These are phyloP conservation scores for Neoarthrinium moseri DNA, from an alignment of 2,329 filamentous ascomycete species.

Conservation along the genomic window DNA sequence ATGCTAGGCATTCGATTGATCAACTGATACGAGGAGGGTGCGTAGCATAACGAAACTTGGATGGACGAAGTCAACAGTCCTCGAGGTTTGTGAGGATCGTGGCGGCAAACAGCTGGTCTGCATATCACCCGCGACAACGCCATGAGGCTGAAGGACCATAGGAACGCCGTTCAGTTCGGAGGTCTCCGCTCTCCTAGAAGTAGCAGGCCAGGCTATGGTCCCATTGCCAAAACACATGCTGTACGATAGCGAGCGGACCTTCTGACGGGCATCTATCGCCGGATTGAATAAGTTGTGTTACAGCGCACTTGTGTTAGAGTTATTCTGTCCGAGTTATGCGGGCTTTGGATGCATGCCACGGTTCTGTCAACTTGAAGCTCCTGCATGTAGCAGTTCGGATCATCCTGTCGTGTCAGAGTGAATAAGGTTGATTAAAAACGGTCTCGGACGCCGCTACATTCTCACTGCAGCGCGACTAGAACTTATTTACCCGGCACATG, in stretches of 20 bases:
- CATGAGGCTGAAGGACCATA: no score
- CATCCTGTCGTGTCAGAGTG: not conserved
- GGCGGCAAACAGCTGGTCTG: not conserved
- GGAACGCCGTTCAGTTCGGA: no score
- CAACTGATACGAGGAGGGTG: not conserved
- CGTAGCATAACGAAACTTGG: not conserved
- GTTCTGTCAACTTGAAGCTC: slow-evolving; percentile 8
- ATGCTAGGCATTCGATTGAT: slow-evolving; percentile 3
- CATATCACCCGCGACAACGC: no score
- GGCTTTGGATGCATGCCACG: no score
- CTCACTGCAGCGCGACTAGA: slow-evolving; percentile 7
- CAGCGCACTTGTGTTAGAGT: not conserved
- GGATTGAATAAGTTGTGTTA: not conserved
- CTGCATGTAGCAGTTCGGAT: slow-evolving; percentile 7
- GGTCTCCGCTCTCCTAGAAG: no score
- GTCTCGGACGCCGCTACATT: slow-evolving; percentile 12
- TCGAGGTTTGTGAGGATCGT: not conserved
- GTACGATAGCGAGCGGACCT: no score
- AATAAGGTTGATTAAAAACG: slow-evolving; percentile 7
- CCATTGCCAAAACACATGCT: no score
- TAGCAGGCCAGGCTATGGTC: no score
- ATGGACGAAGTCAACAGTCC: not conserved
- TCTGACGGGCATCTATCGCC: no score
- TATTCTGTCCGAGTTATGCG: not conserved
- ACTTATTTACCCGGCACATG: slow-evolving; percentile 7